phyloP scores from a whole-genome alignment of 2,329 filamentous ascomycete genomes.

The Alternaria postmessia region DNA sequence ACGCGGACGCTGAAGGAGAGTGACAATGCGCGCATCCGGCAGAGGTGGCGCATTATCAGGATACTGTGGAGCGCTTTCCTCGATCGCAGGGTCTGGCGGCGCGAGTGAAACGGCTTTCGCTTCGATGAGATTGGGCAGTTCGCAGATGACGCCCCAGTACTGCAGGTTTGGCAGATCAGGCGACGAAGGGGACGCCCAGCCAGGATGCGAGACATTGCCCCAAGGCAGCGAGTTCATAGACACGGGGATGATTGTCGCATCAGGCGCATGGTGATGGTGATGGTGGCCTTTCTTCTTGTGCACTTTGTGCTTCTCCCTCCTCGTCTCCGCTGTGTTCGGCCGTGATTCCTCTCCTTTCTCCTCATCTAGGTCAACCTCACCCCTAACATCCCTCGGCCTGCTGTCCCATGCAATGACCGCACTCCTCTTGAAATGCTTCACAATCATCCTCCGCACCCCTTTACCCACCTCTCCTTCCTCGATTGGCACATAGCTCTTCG shows the following conservation, averaged over 20 bases:
- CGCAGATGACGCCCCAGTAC: conserved; percentile 80
- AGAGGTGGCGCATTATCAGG: conserved; percentile 42
- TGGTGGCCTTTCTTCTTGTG: conserved; percentile 35
- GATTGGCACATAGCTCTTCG: conserved; percentile 84
- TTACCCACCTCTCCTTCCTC: conserved; percentile 83
- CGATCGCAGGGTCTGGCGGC: conserved; percentile 62
- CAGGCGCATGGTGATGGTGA: conserved; percentile 31
- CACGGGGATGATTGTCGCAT: conserved; percentile 50
- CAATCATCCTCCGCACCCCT: conserved; percentile 78
- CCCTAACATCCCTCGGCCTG: conserved; percentile 68
- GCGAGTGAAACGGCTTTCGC: conserved; percentile 90
- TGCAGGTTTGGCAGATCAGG: conserved; percentile 81
- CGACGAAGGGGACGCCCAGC: conserved; percentile 84
- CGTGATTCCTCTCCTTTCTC: conserved; percentile 24
- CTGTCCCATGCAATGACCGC: conserved; percentile 83
- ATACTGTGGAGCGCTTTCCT: conserved; percentile 28
- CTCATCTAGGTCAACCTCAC: conserved; percentile 47
- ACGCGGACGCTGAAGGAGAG: conserved; percentile 73
- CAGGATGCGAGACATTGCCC: conserved; percentile 84
- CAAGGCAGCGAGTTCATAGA: conserved; percentile 66
- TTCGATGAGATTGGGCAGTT: conserved; percentile 89
- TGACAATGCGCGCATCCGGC: conserved; percentile 73
- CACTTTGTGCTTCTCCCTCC: conserved; percentile 44
- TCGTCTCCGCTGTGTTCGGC: conserved; percentile 33
- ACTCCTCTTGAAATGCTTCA: conserved; percentile 75